Base-by-base conservation (phyloP, 2,329 filamentous ascomycete species). In the Botrytis deweyae region DNA sequence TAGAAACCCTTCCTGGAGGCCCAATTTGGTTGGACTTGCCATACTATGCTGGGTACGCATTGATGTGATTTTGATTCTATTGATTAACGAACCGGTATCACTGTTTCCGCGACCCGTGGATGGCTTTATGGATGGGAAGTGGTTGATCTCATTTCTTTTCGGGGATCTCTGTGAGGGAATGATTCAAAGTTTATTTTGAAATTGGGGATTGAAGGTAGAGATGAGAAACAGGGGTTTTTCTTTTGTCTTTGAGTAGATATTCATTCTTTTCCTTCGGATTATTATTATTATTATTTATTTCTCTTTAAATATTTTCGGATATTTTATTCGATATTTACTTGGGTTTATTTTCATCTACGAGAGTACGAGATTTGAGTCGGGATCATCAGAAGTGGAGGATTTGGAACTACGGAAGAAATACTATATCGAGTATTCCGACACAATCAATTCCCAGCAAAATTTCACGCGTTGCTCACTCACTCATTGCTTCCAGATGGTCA, bases 71-170 rank as follows among this genome's bases (percentile, higher is more conserved):
- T 55, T n/a, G 52, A 29, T 55, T 55, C 52, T 55, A 55, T 55
- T 55, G 52, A 55, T 55, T 55, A 18, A 66, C 33, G 29, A 46
- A 49, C 44, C 62, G 64, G 64, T 66, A 36, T 1, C 22, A 14
- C 25, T 16, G 42, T 36, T 49, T 38, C 29, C 44, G 42, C 29
- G 46, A 44, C 44, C 64, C 64, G 64, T 16, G n/a, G 7, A 36
- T 49, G 10, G 63, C 36, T 38, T n/a, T 38, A n/a, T 38, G 38
- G 61, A 40, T 40, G 61, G 61, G 36, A 63, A 62, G 36, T 59
- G 9, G 61, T 63, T 46, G 29, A 49, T 66, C 44, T 66, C 64
- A 66, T 66, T 49, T 66, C 42, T 29, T 66, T 66, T 49, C 6
- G 29, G 29, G 44, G 44, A 29, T 49, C 46, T 49, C 8, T 44